Conservation (phyloP, 225 moss, liverwort and hornwort genomes). For the Polytrichum commune region DNA sequence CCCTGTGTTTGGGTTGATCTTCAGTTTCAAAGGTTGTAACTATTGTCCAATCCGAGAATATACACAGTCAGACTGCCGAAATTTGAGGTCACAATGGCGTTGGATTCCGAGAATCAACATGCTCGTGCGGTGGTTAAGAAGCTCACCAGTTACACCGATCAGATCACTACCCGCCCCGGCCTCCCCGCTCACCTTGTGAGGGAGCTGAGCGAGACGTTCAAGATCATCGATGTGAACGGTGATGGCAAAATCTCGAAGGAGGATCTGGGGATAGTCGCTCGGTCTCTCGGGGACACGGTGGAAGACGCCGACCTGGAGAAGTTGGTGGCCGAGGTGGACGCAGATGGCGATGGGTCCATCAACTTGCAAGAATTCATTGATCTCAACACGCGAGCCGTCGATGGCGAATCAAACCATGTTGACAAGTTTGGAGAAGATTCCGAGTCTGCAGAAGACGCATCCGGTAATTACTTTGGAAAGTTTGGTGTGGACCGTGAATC, state of each 20-base stretch:
- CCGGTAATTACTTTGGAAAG: no score
- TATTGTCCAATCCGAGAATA: no score
- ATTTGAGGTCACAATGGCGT: no score
- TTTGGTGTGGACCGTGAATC: neutral
- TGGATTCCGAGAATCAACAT: no score
- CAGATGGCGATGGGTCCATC: conserved; percentile 51
- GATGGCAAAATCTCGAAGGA: conserved; percentile 47
- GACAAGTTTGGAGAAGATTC: neutral
- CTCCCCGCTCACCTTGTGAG: conserved; percentile 14
- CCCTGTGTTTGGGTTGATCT: no score
- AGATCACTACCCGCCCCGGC: neutral
- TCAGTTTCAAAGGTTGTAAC: no score
- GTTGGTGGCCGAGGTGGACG: conserved; percentile 48
- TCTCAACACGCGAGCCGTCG: conserved; percentile 15
- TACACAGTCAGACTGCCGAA: no score
- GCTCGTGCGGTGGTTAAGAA: no score
- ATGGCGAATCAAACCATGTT: neutral
- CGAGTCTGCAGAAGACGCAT: neutral
- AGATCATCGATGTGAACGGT: conserved; percentile 46
- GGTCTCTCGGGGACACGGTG: conserved; percentile 32
- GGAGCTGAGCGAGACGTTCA: conserved; percentile 44
- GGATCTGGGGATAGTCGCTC: conserved; percentile 43
- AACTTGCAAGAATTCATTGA: conserved; percentile 54
- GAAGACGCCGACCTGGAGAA: conserved; percentile 41
- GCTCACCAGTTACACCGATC: no score